These are phyloP conservation scores for Ophiostoma perfectum DNA, from an alignment of 2,329 filamentous ascomycete genomes.

Conservation along the genomic window DNA sequence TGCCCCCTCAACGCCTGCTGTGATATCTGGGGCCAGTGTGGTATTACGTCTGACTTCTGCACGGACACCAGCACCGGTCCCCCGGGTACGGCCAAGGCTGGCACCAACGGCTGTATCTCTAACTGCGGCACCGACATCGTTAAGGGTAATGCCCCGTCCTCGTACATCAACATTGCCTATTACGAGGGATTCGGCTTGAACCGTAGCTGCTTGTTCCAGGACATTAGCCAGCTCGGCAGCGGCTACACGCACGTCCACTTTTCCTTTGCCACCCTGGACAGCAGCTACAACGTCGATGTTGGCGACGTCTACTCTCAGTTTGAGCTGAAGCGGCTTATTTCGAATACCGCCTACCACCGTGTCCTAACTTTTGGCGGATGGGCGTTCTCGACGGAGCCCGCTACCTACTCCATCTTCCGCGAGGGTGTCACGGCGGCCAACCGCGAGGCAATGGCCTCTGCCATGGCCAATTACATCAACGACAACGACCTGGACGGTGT, in stretches of 20 bases:
- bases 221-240: slow-evolving; percentile 26
- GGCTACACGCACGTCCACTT: slow-evolving; percentile 33
- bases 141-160: slow-evolving; percentile 8
- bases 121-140: slow-evolving; percentile 39
- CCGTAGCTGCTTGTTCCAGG: slow-evolving; percentile 33
- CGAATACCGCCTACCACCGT: slow-evolving; percentile 32
- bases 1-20: slow-evolving; percentile 33
- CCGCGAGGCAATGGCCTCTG: slow-evolving; percentile 10
- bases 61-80: slow-evolving; percentile 21
- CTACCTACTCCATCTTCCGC: slow-evolving; percentile 38
- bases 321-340: slow-evolving; percentile 30
- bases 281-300: slow-evolving; percentile 25
- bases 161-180: slow-evolving; percentile 31
- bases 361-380: slow-evolving; percentile 44
- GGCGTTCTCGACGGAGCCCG: slow-evolving; percentile 37
- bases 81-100: slow-evolving; percentile 33
- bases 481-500: slow-evolving; percentile 21
- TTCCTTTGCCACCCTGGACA: slow-evolving; percentile 32
- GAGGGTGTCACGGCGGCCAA: slow-evolving; percentile 23
- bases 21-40: slow-evolving; percentile 42
- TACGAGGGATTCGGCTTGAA: slow-evolving; percentile 35
- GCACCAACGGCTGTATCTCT: slow-evolving; percentile 37
- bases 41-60: slow-evolving; percentile 42
- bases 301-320: slow-evolving; percentile 22
- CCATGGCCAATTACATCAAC: slow-evolving; percentile 2